Percentiles rank a stretch among this genome's conserved stretches.
Evolutionary conservation across 2,329 filamentous ascomycete species (phyloP).

Genomic region (Chaetomiaceae sp.): DNA sequence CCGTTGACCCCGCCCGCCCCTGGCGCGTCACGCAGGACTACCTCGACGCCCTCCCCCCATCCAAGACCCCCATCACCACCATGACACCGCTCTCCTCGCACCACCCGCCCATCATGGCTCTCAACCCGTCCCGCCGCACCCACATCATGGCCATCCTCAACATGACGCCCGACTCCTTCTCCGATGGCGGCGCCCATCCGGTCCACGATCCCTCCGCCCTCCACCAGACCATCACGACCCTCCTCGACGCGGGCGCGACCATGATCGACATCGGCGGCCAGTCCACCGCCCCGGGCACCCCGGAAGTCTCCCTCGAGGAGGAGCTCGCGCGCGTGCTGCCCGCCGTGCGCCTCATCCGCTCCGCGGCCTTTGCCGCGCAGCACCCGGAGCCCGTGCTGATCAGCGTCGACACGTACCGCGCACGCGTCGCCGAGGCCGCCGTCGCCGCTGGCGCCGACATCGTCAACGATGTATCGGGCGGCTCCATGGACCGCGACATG

Average conservation of each 20-base stretch:
- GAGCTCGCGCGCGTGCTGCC: conserved; percentile 75
- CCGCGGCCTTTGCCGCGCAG: conserved; percentile 51
- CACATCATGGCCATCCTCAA: conserved; percentile 93
- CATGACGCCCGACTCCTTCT: conserved; percentile 93
- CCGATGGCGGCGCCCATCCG: conserved; percentile 69
- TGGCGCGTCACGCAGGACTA: conserved; percentile 57
- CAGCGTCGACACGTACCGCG: conserved; percentile 89
- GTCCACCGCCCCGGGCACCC: conserved; percentile 74
- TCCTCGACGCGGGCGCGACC: conserved; percentile 64
- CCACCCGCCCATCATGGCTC: conserved; percentile 52
- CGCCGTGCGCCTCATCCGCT: conserved; percentile 65
- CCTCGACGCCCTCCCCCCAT: conserved; percentile 51
- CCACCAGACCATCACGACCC: conserved; percentile 49
- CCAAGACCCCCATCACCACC: conserved; percentile 48
- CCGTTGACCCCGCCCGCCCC: conserved; percentile 47
- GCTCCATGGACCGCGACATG: conserved; percentile 73
- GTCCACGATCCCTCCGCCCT: conserved; percentile 43
- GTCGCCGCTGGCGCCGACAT: conserved; percentile 78
- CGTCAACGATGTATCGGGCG: conserved; percentile 90
- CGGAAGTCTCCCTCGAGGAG: conserved; percentile 62
- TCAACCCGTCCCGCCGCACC: conserved; percentile 55
- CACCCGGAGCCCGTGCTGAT: conserved; percentile 65
- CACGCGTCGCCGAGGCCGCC: conserved; percentile 70
- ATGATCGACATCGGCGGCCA: conserved; percentile 93
- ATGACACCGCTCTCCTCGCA: conserved; percentile 48